Base-by-base conservation (phyloP, 164 flowering plant species). In the Umbellularia californica region DNA sequence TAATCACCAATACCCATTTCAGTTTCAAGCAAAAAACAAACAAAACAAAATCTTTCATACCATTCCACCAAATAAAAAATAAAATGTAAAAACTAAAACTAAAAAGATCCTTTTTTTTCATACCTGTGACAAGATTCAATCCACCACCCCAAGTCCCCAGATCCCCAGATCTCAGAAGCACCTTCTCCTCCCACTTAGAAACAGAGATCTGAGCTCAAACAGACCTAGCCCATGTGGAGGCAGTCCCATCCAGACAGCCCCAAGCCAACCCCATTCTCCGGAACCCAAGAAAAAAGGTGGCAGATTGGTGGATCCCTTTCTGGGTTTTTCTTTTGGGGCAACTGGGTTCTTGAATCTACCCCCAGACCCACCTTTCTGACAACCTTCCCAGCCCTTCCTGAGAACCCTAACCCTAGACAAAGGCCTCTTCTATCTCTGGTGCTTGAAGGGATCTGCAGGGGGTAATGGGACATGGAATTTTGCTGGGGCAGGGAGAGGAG, bases 291-390 rank as follows among this genome's bases (percentile, higher is more conserved):
- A 63, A 28, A 63, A 63, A 50, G 64, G 41, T 28, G 24, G 50
- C 67, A 41, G 14, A 52, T 33, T 51, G 73, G 60, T 64, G 72
- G 76, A 76, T 63, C 72, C 68, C 76, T 58, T 33, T 71, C 70
- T 71, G 77, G 74, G 81, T 66, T 81, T 66, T 65, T 72, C 70
- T 50, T 68, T 55, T 67, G 33, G 64, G n/a, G 22, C 75, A 76
- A 81, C 70, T 41, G 83, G 76, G 75, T 75, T 58, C 74, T 75
- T 75, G 69, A 87, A 90, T 82, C 88, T 82, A 82, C 82, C 84
- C 84, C 79, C 33, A 75, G 58, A 76, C 65, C 50, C 47, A 71
- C 78, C 82, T 80, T 80, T 79, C 78, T 67, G 58, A 74, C 81
- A 81, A 81, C 85, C 73, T 33, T 23, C 70, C 64, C 60, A 74